Evolutionary conservation across 73 alveolate genomes (phyloP), one percentile per base, ranked within the genome.

Genomic region (Strombidium stylifer): DNA sequence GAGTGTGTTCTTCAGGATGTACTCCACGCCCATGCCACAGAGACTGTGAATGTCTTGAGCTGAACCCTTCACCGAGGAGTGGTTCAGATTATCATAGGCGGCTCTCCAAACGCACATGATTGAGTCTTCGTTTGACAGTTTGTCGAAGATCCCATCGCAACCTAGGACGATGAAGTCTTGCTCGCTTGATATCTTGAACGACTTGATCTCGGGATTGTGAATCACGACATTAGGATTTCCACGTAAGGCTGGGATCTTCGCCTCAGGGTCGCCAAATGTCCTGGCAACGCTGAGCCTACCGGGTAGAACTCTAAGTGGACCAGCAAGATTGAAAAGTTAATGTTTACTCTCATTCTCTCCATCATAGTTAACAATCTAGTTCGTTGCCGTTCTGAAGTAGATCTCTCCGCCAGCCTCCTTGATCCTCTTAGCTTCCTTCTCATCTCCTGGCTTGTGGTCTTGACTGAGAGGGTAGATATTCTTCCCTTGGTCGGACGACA

Each of bases 391-490:
- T 28, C 78, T 42, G 42, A 4, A 69, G 51, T 91, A 91, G 15
- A 96, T 93, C 65, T 96, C 76, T 34, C 99, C 99, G 4, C 98
- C 99, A 1, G 97, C 97, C 35, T 88, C 91, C 6, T 80, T 42
- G 34, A 96, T 94, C 68, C 99, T 72, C 55, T 89, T 70, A 77
- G 86, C 72, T 66, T 96, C 99, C 15, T 54, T 56, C 71, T 93
- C 97, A 64, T 93, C 98, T 36, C 94, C 73, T 8, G 99, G 99
- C 36, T 96, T 91, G 80, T 96, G 99, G 78, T 96, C 98, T 46
- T 93, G 66, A 6, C 97, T 89, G 47, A 96, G 81, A 8, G 94
- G 82, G 55, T 76, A 61, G 46, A 84, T 77, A 62, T 90, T 82
- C 59, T 67, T 31, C 62, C 97, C 94, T 45, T 65, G 80, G 19